phyloP scores from a whole-genome alignment of 2,329 filamentous ascomycete species.

The Neopestalotiopsis sp. region DNA sequence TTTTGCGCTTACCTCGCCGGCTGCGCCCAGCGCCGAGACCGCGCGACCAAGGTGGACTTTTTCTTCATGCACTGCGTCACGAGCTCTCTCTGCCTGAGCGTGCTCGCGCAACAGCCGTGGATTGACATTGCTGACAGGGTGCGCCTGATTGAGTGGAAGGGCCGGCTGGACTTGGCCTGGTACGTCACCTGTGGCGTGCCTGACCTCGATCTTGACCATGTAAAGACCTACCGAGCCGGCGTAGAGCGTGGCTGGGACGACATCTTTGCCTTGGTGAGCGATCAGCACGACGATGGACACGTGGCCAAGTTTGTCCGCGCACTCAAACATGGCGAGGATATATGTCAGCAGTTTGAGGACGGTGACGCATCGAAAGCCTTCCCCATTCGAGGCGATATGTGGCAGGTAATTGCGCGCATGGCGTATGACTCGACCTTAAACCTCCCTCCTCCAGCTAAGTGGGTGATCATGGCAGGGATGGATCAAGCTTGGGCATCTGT shows the following conservation, averaged over 20 bases:
- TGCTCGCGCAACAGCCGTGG: constrained; percentile 37
- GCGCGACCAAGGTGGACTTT: constrained; percentile 70
- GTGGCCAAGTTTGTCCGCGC: constrained; percentile 41
- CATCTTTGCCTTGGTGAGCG: constrained; percentile 31
- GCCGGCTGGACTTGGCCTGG: constrained; percentile 64
- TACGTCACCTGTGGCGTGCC: constrained; percentile 66
- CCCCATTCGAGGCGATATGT: constrained; percentile 32
- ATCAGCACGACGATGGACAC: constrained; percentile 41
- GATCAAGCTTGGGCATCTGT: constrained; percentile 19
- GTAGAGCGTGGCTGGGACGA: constrained; percentile 32
- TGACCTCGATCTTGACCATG: constrained; percentile 25
- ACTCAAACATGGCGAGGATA: constrained; percentile 37
- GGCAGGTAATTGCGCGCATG: constrained; percentile 31
- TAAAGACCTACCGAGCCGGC: constrained; percentile 28
- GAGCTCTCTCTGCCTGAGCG: constrained; percentile 37
- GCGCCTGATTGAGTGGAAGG: constrained; percentile 71
- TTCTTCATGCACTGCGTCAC: constrained; percentile 51
- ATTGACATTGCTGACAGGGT: constrained; percentile 47
- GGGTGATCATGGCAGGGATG: constrained; percentile 25
- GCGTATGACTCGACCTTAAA: constrained; percentile 26
- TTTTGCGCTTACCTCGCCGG: constrained; percentile 28
- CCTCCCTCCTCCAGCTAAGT: constrained; percentile 20
- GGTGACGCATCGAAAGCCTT: constrained; percentile 18
- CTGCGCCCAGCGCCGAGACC: constrained; percentile 51
- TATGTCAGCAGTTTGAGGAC: constrained; percentile 24